phyloP scores from a whole-genome alignment of 1,284 basidiomycete genomes.

The Boletus sp. region DNA sequence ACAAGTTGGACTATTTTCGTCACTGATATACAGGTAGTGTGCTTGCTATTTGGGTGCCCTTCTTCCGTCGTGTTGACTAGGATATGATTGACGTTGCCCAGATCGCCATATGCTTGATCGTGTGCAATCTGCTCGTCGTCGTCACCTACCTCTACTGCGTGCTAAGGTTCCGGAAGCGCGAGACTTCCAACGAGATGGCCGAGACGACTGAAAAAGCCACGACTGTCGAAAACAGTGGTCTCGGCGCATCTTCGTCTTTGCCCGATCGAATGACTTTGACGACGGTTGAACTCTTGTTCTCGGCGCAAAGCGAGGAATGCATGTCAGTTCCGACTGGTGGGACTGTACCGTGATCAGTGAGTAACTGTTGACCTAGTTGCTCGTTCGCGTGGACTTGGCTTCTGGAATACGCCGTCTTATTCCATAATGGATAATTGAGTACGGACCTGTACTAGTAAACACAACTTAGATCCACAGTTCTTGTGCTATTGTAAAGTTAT shows the following conservation, averaged over 20 bases:
- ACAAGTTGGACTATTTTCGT: constrained; percentile 2
- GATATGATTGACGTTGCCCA: constrained; percentile 1
- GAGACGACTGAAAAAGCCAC: neutral
- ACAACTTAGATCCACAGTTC: neutral
- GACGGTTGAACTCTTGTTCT: constrained; percentile 12
- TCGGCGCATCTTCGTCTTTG: neutral
- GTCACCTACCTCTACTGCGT: constrained; percentile 21
- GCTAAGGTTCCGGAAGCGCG: neutral
- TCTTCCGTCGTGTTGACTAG: too few species aligned
- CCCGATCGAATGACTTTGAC: constrained; percentile 13
- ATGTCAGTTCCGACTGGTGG: neutral
- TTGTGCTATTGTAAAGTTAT: too few species aligned
- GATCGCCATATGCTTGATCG: constrained; percentile 13
- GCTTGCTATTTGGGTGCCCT: neutral
- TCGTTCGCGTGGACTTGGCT: neutral
- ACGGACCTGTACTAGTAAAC: neutral
- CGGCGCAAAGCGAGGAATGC: neutral
- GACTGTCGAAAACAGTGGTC: neutral
- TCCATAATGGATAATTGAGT: neutral
- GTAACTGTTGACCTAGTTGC: neutral
- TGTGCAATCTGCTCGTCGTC: constrained; percentile 21
- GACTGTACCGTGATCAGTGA: neutral
- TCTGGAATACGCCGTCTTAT: neutral
- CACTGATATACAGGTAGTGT: constrained; percentile 19
- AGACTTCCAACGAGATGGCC: too few species aligned